phyloP scores from a whole-genome alignment of 495 filamentous ascomycete genomes.

The Cercophora sp. region DNA sequence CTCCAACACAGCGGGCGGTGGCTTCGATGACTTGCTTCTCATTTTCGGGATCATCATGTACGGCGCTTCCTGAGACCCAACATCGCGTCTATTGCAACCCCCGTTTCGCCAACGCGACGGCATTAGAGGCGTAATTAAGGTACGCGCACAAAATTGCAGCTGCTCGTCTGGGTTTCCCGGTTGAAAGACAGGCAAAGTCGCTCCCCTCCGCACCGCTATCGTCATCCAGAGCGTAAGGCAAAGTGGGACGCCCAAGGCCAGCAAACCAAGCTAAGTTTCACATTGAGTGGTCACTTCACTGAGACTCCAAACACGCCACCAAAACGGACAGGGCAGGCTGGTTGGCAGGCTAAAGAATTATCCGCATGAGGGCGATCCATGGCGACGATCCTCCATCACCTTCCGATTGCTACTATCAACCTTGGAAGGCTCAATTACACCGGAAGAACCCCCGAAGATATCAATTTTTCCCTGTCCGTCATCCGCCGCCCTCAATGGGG shows the following conservation, averaged over 20 bases:
- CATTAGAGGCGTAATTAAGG: neutral
- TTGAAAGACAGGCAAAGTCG: constrained; percentile 1
- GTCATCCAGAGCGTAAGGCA: neutral
- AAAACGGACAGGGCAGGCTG: neutral
- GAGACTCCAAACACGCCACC: constrained; percentile 9
- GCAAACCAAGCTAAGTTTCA: constrained; percentile 7
- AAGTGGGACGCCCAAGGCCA: neutral
- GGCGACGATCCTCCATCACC: constrained; percentile 9
- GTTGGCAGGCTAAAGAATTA: constrained; percentile 11
- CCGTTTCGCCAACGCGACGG: neutral
- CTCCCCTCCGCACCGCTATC: too few species aligned
- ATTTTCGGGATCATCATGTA: too few species aligned
- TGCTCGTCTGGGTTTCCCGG: constrained; percentile 5
- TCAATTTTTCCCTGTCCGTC: neutral
- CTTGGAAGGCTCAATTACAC: too few species aligned
- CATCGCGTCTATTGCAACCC: neutral
- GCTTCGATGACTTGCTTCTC: too few species aligned
- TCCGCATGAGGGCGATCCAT: constrained; percentile 11
- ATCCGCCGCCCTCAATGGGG: too few species aligned
- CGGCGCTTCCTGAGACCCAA: neutral
- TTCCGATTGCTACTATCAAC: too few species aligned
- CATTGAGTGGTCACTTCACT: constrained; percentile 2
- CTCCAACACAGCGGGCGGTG: too few species aligned
- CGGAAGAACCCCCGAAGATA: neutral
- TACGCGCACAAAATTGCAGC: neutral